Evolutionary conservation across 2,329 filamentous ascomycete species (phyloP).

Genomic region (Coniochaeta sp.): DNA sequence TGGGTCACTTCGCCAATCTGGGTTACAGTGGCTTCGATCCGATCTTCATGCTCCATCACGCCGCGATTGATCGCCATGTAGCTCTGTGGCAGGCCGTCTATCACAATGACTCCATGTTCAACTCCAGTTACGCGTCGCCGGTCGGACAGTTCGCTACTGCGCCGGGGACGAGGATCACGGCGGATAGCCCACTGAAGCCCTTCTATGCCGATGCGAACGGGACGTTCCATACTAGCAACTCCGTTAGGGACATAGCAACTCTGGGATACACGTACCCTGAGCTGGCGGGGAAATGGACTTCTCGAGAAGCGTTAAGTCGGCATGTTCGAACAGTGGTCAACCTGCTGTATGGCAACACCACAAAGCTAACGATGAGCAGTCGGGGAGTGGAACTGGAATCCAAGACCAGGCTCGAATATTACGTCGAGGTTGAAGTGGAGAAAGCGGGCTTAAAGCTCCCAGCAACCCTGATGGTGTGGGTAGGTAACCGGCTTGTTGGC

Average conservation of each 20-base stretch:
- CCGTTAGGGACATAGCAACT: conserved; percentile 15
- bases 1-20: conserved; percentile 22
- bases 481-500: conserved; percentile 16
- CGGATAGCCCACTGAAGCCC: conserved; percentile 34
- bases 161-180: conserved; percentile 27
- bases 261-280: conserved; percentile 31
- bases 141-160: conserved; percentile 29
- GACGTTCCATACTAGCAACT: conserved; percentile 32
- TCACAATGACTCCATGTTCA: conserved; percentile 20
- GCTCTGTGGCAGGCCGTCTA: conserved; percentile 32
- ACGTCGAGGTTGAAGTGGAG: conserved; percentile 21
- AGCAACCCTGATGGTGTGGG: conserved; percentile 19
- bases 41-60: conserved; percentile 39
- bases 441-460: conserved; percentile 21
- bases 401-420: conserved; percentile 15
- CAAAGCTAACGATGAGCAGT: background rate
- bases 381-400: background rate
- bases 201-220: conserved; percentile 31
- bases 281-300: conserved; percentile 11
- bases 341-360: conserved; percentile 1
- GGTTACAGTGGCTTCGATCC: conserved; percentile 24
- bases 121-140: conserved; percentile 11
- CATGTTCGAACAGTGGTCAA: conserved; percentile 2
- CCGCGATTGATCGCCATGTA: conserved; percentile 50
- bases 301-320: background rate